Base-by-base conservation (phyloP, 345 rosid genomes). In the Rhodomyrtus tomentosa region DNA sequence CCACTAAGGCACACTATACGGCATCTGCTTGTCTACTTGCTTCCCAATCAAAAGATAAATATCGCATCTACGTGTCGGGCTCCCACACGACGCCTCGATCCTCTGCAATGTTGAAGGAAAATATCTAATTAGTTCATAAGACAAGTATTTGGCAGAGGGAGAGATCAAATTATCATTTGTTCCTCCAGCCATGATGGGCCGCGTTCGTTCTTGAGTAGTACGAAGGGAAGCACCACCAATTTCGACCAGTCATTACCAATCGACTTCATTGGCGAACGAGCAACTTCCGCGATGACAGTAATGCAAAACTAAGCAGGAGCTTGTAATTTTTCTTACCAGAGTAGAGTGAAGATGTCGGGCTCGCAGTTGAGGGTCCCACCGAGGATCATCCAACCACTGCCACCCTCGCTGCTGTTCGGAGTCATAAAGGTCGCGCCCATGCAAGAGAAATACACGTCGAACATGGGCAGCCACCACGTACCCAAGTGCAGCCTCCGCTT, bases 71-170 rank as follows among this genome's bases (percentile, higher is more conserved):
- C 84, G 91, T 84, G 89, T 92, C 90, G 12, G 91, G 89, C 83
- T 90, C 94, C 91, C 91, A 90, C 86, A 87, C 56, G 58, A 89
- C 29, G 11, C 93, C 94, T 88, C 91, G 91, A 87, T 89, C 91
- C 90, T 93, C 96, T 90, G 89, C 54, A 83, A 90, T 14, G 81
- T 59, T 45, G 82, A 24, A 84, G 32, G 5, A 20, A 54, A 85
- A 84, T 45, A 25, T 58, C 55, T 51, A 25, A n/a, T 27, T 52
- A 48, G 59, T 36, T 79, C 48, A 21, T n/a, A n/a, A 80, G 82
- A 55, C 73, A 58, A 13, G 72, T 58, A 1, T 27, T 27, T 58
- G 38, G 38, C 22, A 16, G 42, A 62, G 74, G 40, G 74, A 62
- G 4, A 62, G 42, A 16, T 62, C 42, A 62, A 62, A 0, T 48